Evolutionary conservation across 1,284 basidiomycete genomes (phyloP).

Genomic region (Leccinum ponderosum): DNA sequence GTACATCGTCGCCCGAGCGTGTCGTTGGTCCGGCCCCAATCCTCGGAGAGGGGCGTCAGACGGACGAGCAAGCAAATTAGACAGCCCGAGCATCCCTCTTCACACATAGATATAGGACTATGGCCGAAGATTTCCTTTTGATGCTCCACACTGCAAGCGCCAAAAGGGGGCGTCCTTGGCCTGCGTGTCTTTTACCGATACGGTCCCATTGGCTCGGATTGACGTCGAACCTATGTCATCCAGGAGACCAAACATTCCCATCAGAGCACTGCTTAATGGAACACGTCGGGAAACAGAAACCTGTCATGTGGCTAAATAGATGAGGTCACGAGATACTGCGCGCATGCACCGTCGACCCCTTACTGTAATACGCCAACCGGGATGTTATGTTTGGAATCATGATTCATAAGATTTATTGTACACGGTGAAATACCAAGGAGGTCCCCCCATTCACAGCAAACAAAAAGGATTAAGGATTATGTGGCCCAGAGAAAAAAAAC

Average conservation of each 20-base stretch:
- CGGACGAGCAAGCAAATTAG: too few relatives aligned
- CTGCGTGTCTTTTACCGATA: neutral
- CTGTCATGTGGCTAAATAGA: neutral
- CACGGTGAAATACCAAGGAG: neutral
- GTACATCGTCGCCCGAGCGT: too few relatives aligned
- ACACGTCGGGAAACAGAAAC: neutral
- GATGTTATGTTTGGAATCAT: neutral
- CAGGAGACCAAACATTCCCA: neutral
- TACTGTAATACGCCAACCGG: neutral
- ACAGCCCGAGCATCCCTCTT: too few relatives aligned
- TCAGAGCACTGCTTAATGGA: neutral
- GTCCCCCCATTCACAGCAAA: neutral
- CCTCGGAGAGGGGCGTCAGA: too few relatives aligned
- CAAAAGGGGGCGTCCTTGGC: neutral
- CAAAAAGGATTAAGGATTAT: neutral
- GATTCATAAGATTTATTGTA: neutral
- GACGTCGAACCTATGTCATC: too few relatives aligned
- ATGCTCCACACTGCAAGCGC: neutral
- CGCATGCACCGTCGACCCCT: neutral
- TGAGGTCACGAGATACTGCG: neutral
- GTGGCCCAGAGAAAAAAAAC: neutral
- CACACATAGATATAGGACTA: too few relatives aligned
- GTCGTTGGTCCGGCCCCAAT: too few relatives aligned
- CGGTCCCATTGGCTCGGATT: neutral
- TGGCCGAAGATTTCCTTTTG: neutral